Base-by-base conservation (phyloP, 73 alveolate genomes). In the Paramecium biaurelia region DNA sequence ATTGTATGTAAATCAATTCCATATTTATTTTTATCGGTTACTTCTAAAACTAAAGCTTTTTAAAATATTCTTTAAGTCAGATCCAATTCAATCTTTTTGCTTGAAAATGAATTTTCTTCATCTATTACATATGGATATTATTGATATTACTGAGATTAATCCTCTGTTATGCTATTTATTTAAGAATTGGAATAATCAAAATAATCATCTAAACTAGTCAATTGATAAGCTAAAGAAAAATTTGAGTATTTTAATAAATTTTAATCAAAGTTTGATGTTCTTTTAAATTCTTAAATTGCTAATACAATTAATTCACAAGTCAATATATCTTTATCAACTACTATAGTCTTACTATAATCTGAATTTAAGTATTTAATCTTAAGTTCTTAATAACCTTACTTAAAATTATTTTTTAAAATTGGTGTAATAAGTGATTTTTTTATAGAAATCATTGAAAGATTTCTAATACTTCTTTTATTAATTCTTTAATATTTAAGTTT, bases 281-380 rank as follows among this genome's bases (percentile, higher is more conserved):
- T 63, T 63, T 63, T 26, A n/a, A 30, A 63, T 63, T 63, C 84
- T 30, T 63, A 12, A 63, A 63, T 63, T 63, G 84, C 84, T 63
- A 63, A 63, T 5, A 63, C 84, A 14, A 63, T 63, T 63, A 63
- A 63, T 63, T 63, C 84, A 14, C 84, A 63, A 63, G 7, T 49
- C 20, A 63, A 32, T 12, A 63, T 63, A 30, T 63, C 7, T 26
- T 63, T 3, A 32, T 63, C 84, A 63, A 63, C 45, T 32, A 30
- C 8, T 9, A 63, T 23, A 12, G 21, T 30, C 26, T 63, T 63
- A 26, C 84, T 63, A 63, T 63, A 63, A 11, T 63, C 21, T 30
- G 84, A 28, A 24, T 63, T 63, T 7, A 63, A 63, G 12, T 63
- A 63, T 30, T 63, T 63, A 7, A 63, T 63, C 49, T 32, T 4